Percentiles rank a stretch among this genome's conserved stretches.
phyloP scores from a whole-genome alignment of 768 basidiomycete genomes.

The Hydnum rufescens region DNA sequence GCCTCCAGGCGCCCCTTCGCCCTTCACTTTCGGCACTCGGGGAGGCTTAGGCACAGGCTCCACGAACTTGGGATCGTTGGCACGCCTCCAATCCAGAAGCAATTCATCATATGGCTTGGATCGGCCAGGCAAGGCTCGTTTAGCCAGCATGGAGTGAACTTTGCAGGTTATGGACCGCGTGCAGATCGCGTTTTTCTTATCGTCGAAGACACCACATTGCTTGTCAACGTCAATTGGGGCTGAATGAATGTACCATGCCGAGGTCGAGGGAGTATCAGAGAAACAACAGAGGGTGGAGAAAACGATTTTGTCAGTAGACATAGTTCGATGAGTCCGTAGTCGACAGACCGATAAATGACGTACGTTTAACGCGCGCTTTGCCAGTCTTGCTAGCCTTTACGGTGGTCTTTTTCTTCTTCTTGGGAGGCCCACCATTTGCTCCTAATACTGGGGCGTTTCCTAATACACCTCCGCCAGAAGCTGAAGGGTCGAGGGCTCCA shows the following conservation, averaged over 20 bases:
- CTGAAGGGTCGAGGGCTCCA: background rate
- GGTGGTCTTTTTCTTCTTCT: conserved; percentile 17
- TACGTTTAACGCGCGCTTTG: too few species aligned
- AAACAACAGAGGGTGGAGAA: conserved; percentile 1
- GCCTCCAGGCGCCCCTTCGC: conserved; percentile 6
- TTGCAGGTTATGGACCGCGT: conserved; percentile 95
- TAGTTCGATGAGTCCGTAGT: background rate
- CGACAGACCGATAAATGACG: too few species aligned
- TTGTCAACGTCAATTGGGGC: conserved; percentile 75
- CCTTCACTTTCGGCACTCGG: conserved; percentile 76
- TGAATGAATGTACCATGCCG: too few species aligned
- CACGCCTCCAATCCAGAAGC: conserved; percentile 78
- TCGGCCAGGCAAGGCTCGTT: conserved; percentile 77
- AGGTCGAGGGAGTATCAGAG: too few species aligned
- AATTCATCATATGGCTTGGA: conserved; percentile 71
- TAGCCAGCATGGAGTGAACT: conserved; percentile 92
- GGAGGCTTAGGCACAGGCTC: conserved; percentile 62
- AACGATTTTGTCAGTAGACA: background rate
- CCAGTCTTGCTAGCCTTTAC: conserved; percentile 27
- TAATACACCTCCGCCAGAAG: too few species aligned
- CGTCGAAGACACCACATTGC: conserved; percentile 95
- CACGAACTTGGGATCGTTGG: conserved; percentile 70
- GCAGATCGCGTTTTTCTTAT: conserved; percentile 67
- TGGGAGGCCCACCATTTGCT: conserved; percentile 27
- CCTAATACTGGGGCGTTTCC: background rate